These are phyloP conservation scores for Phlyctochytrium arcticum DNA, from an alignment of 192 early-diverging fungal genomes.

Conservation along the genomic window DNA sequence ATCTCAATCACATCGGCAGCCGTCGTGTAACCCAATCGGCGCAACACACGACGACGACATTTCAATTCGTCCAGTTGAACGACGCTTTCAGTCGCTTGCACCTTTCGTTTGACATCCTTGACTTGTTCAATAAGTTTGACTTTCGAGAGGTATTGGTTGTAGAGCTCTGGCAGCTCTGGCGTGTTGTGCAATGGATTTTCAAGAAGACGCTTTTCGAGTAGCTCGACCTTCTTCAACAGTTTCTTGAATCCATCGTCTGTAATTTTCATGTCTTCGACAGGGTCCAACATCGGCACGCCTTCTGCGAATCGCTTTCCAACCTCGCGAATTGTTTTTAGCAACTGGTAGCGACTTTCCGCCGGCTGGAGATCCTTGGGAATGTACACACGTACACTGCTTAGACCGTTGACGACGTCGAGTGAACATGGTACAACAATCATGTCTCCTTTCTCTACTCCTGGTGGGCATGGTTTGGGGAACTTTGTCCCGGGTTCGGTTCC, in stretches of 20 bases:
- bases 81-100: constrained; percentile 73
- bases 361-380: constrained; percentile 68
- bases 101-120: constrained; percentile 64
- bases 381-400: constrained; percentile 71
- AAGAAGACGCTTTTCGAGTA: constrained; percentile 66
- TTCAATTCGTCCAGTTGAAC: constrained; percentile 92
- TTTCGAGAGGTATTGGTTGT: constrained; percentile 64
- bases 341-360: constrained; percentile 49
- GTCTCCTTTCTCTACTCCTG: constrained; percentile 51
- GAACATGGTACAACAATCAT: constrained; percentile 74
- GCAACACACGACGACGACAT: constrained; percentile 82
- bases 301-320: constrained; percentile 67
- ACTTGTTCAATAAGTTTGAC: constrained; percentile 56
- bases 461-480: constrained; percentile 50
- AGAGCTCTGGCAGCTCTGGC: constrained; percentile 53
- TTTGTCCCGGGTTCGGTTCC: constrained; percentile 54
- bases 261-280: constrained; percentile 85
- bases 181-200: constrained; percentile 55
- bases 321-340: constrained; percentile 65
- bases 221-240: constrained; percentile 65
- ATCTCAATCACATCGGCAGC: constrained; percentile 85
- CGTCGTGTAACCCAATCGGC: constrained; percentile 84
- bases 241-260: constrained; percentile 72
- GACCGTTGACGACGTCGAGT: constrained; percentile 65
- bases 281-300: constrained; percentile 82